Evolutionary conservation across 331 rosid species (phyloP).

Genomic region (Malus hybrid): DNA sequence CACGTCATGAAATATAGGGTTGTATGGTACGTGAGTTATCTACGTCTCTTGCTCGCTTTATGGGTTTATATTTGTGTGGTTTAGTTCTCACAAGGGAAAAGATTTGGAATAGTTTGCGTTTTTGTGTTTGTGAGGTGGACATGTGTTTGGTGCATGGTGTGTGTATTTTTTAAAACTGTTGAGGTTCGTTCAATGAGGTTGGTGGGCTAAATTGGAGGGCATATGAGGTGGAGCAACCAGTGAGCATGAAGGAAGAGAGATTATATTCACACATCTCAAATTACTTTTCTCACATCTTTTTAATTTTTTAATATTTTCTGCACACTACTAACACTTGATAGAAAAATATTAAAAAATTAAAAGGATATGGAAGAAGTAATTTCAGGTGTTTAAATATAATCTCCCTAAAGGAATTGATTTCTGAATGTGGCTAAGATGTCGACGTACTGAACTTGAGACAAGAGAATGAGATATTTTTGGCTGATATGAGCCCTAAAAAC

Average conservation of each 20-base stretch:
- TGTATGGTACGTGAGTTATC: conserved; percentile 44
- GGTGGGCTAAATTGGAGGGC: background rate
- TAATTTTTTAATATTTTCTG: too few relatives aligned
- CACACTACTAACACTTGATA: too few relatives aligned
- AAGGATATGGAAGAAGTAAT: too few relatives aligned
- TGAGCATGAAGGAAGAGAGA: background rate
- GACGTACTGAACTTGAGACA: background rate
- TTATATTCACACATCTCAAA: too few relatives aligned
- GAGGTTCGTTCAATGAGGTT: background rate
- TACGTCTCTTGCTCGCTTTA: conserved; percentile 25
- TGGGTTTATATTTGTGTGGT: conserved; percentile 39
- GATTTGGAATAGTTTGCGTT: conserved; percentile 9
- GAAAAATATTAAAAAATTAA: too few relatives aligned
- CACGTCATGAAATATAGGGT: conserved; percentile 33
- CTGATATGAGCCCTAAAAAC: background rate
- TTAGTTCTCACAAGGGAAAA: background rate
- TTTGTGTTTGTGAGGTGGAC: conserved; percentile 42
- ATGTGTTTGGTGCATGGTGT: background rate
- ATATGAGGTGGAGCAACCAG: background rate
- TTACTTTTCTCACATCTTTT: too few relatives aligned
- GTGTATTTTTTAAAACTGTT: background rate
- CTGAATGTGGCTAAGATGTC: conserved; percentile 16
- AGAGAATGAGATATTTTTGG: background rate
- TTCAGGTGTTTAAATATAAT: too few relatives aligned
- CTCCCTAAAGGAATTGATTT: too few relatives aligned